A percentile compares a stretch with the other conserved stretches of the same genome.
phyloP scores from a whole-genome alignment of 352 stramenopile genomes.

The Phytophthora foliorum region DNA sequence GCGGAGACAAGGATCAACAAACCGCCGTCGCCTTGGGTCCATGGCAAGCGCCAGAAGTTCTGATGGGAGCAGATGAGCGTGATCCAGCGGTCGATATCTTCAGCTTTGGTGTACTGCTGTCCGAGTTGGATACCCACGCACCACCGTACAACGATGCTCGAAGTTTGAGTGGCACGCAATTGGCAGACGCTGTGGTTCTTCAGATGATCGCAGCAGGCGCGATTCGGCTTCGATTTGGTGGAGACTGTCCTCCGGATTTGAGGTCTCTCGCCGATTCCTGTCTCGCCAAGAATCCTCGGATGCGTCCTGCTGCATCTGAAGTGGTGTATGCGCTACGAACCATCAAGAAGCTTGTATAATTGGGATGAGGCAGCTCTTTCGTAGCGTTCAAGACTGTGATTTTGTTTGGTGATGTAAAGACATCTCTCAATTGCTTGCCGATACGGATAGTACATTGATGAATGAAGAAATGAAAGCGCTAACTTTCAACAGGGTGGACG shows the following conservation, averaged over 20 bases:
- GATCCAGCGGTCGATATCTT: slow-evolving; percentile 46
- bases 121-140: slow-evolving; percentile 54
- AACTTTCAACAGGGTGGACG: too few relatives aligned
- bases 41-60: slow-evolving; percentile 56
- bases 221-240: slow-evolving; percentile 39
- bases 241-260: slow-evolving; percentile 47
- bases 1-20: slow-evolving; percentile 21
- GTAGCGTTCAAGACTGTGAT: neutral
- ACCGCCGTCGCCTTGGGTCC: slow-evolving; percentile 23
- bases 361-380: neutral
- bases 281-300: slow-evolving; percentile 42
- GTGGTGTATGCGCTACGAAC: slow-evolving; percentile 57
- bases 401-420: neutral
- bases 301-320: slow-evolving; percentile 56
- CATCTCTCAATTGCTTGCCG: neutral
- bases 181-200: slow-evolving; percentile 50
- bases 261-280: slow-evolving; percentile 47
- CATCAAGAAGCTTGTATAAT: slow-evolving; percentile 39
- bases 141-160: slow-evolving; percentile 47
- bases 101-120: slow-evolving; percentile 51
- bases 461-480: too few relatives aligned
- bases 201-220: slow-evolving; percentile 44
- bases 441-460: too few relatives aligned
- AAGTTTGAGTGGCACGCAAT: slow-evolving; percentile 24
- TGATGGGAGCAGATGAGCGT: slow-evolving; percentile 39